Conservation (phyloP, 148 eudicot species). For the Rhododendron henanense region DNA sequence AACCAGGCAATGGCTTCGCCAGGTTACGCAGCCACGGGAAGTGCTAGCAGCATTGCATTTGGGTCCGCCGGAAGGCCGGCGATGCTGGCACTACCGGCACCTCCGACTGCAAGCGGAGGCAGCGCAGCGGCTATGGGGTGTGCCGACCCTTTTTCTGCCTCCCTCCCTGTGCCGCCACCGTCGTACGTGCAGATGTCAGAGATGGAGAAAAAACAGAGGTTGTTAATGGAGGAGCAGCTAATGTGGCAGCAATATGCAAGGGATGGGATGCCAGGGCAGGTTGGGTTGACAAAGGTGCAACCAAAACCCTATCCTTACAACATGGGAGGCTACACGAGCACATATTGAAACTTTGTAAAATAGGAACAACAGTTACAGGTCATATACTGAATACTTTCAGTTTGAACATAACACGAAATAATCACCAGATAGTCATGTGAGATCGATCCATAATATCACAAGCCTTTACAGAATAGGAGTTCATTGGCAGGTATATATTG, state of each 20-base stretch:
- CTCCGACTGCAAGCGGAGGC: slow-evolving; percentile 28
- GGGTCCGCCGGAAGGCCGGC: slow-evolving; percentile 62
- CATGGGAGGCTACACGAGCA: slow-evolving; percentile 32
- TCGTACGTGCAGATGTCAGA: slow-evolving; percentile 86
- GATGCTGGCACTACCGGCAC: slow-evolving; percentile 68
- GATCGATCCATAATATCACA: background rate
- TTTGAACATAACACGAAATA: background rate
- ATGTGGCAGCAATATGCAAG: slow-evolving; percentile 79
- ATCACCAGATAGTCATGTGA: background rate
- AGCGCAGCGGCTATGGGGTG: background rate
- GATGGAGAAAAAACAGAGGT: slow-evolving; percentile 68
- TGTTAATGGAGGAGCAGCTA: slow-evolving; percentile 63
- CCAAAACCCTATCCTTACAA: slow-evolving; percentile 22
- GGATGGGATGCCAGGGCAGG: slow-evolving; percentile 68
- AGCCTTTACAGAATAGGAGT: too few relatives aligned
- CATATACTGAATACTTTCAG: background rate
- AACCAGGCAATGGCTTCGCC: slow-evolving; percentile 31
- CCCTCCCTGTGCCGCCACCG: slow-evolving; percentile 61
- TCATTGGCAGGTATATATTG: background rate
- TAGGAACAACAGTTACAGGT: background rate
- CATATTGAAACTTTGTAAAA: slow-evolving; percentile 13
- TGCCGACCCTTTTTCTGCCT: slow-evolving; percentile 66
- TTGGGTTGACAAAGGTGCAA: slow-evolving; percentile 37
- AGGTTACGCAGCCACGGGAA: slow-evolving; percentile 50
- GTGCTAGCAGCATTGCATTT: slow-evolving; percentile 77